Conservation (phyloP, 2,329 filamentous ascomycete genomes). For the Phaeosphaeriaceae sp. region DNA sequence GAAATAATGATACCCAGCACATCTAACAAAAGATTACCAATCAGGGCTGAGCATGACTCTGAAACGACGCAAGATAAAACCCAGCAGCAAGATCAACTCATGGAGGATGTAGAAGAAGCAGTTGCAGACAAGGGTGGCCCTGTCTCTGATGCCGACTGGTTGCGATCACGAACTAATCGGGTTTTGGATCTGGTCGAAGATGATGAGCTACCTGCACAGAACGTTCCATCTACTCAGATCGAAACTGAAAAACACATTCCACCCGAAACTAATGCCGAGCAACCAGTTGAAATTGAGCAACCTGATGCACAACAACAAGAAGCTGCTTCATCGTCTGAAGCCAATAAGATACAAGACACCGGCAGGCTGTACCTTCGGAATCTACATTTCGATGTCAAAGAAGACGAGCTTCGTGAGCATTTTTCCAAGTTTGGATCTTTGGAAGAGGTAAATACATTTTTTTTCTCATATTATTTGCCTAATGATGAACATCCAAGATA, state of each 20-base stretch:
- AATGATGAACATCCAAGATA: slow-evolving; percentile 96
- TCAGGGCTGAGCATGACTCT: neutral
- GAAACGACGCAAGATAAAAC: neutral
- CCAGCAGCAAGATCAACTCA: slow-evolving; percentile 18
- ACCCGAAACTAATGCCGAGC: neutral
- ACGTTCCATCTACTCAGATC: slow-evolving; percentile 9
- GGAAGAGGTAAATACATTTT: slow-evolving; percentile 76
- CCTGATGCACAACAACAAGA: slow-evolving; percentile 9
- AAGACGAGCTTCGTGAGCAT: slow-evolving; percentile 74
- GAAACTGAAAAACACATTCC: slow-evolving; percentile 8
- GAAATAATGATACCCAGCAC: slow-evolving; percentile 2
- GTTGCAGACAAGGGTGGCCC: slow-evolving; percentile 45
- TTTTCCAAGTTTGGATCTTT: slow-evolving; percentile 77
- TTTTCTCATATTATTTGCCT: slow-evolving; percentile 23
- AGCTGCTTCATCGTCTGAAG: slow-evolving; percentile 51
- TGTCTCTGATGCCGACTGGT: slow-evolving; percentile 85
- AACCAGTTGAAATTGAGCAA: slow-evolving; percentile 9
- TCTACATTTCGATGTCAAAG: slow-evolving; percentile 77
- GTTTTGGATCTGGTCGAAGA: slow-evolving; percentile 84
- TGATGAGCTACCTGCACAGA: slow-evolving; percentile 54
- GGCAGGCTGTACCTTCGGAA: slow-evolving; percentile 88
- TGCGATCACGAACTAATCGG: slow-evolving; percentile 85
- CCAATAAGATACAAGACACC: slow-evolving; percentile 72
- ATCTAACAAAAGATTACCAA: slow-evolving; percentile 6
- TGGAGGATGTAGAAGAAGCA: slow-evolving; percentile 20